These are phyloP conservation scores for Cladorrhinum samala DNA, from an alignment of 495 filamentous ascomycete species.

Conservation along the genomic window DNA sequence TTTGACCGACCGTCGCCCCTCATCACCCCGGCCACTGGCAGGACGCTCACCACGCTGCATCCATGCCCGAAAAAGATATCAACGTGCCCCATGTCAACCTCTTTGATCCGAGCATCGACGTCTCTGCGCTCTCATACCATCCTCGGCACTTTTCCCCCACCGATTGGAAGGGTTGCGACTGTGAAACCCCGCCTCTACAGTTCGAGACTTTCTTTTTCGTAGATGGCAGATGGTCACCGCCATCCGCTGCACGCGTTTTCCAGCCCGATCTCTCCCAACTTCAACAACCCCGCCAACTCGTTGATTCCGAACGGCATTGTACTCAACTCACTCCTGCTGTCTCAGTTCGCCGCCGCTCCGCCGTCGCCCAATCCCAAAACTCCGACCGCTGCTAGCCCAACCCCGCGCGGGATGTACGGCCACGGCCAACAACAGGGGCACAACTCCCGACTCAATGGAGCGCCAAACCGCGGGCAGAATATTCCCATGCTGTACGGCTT, in stretches of 20 bases:
- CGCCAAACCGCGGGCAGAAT: conserved; percentile 37
- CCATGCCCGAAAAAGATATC: conserved; percentile 29
- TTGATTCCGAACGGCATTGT: conserved; percentile 22
- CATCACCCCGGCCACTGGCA: conserved; percentile 13
- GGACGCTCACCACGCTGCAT: conserved; percentile 21
- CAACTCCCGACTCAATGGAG: conserved; percentile 61
- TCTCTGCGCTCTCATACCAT: conserved; percentile 10
- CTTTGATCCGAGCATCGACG: conserved; percentile 14
- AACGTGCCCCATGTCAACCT: conserved; percentile 26
- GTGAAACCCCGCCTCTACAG: conserved; percentile 5
- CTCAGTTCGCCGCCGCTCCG: conserved; percentile 21
- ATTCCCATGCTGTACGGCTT: conserved; percentile 63
- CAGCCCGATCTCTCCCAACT: conserved; percentile 23
- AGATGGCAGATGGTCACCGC: conserved; percentile 85
- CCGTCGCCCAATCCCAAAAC: conserved; percentile 52
- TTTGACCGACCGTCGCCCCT: conserved; percentile 13
- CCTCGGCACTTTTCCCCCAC: conserved; percentile 1
- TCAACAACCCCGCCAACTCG: conserved; percentile 16
- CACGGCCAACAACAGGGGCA: conserved; percentile 75
- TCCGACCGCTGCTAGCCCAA: conserved; percentile 64
- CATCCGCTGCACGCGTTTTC: conserved; percentile 55
- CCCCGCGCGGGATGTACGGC: conserved; percentile 71
- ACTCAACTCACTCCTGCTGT: conserved; percentile 29
- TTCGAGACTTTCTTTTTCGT: conserved; percentile 22
- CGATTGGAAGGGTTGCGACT: background rate